Conservation (phyloP, 2,329 filamentous ascomycete species). For the Huntiella moniliformis region DNA sequence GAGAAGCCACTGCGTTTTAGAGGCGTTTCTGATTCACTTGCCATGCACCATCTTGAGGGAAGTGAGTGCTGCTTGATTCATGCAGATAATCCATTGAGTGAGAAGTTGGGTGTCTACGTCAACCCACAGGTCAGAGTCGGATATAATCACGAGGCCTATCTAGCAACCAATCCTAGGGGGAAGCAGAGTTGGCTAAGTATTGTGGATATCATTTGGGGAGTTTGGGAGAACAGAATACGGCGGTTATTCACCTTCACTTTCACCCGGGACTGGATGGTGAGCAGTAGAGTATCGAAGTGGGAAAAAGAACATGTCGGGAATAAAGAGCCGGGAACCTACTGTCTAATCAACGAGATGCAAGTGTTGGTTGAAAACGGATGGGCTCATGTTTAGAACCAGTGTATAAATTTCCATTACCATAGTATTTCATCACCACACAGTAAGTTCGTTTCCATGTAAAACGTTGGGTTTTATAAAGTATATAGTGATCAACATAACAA, state of each 20-base stretch:
- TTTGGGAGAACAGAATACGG: conserved; percentile 38
- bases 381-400: conserved; percentile 29
- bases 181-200: conserved; percentile 27
- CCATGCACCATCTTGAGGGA: conserved; percentile 46
- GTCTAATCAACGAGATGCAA: conserved; percentile 43
- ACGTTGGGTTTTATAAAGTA: background rate
- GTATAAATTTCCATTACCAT: background rate
- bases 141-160: conserved; percentile 37
- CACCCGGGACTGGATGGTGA: conserved; percentile 18
- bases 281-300: conserved; percentile 22
- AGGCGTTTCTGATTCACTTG: conserved; percentile 43
- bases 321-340: conserved; percentile 29
- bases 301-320: conserved; percentile 19
- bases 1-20: conserved; percentile 35
- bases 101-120: conserved; percentile 38
- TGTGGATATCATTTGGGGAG: conserved; percentile 29
- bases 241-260: conserved; percentile 22
- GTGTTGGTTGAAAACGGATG: conserved; percentile 37
- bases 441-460: background rate
- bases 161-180: conserved; percentile 23
- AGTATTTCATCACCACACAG: background rate
- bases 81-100: conserved; percentile 44
- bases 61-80: conserved; percentile 66
- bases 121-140: conserved; percentile 53
- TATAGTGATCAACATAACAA: background rate